Evolutionary conservation across 441 rosid genomes (phyloP).

Genomic region (Metrosideros polymorpha): DNA sequence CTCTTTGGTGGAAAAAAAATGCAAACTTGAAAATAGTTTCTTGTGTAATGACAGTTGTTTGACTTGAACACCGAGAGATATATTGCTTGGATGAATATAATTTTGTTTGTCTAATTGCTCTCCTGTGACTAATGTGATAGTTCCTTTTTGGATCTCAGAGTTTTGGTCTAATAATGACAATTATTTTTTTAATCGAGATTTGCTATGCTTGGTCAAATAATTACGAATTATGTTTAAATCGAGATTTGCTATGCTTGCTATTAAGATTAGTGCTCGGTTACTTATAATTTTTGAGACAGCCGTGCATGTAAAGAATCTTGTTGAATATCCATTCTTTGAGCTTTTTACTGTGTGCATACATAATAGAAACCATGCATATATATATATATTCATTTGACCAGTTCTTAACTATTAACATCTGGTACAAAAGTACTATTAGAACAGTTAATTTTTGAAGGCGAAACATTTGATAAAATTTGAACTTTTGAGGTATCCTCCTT

Average conservation of each 20-base stretch:
- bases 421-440: background rate
- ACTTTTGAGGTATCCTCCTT: background rate
- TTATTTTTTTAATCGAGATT: background rate
- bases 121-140: background rate
- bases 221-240: background rate
- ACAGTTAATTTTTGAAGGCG: background rate
- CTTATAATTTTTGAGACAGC: background rate
- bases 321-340: background rate
- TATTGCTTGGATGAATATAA: background rate
- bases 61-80: background rate
- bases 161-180: background rate
- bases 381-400: background rate
- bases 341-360: background rate
- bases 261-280: background rate
- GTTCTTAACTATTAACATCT: background rate
- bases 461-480: background rate
- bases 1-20: background rate
- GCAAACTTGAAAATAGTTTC: background rate
- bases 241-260: background rate
- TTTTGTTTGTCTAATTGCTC: background rate
- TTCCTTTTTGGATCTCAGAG: background rate
- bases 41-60: background rate
- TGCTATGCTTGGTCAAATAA: background rate
- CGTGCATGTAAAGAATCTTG: background rate
- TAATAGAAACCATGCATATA: background rate